phyloP scores from a whole-genome alignment of 2,329 filamentous ascomycete genomes.

The Zymoseptoria passerinii region DNA sequence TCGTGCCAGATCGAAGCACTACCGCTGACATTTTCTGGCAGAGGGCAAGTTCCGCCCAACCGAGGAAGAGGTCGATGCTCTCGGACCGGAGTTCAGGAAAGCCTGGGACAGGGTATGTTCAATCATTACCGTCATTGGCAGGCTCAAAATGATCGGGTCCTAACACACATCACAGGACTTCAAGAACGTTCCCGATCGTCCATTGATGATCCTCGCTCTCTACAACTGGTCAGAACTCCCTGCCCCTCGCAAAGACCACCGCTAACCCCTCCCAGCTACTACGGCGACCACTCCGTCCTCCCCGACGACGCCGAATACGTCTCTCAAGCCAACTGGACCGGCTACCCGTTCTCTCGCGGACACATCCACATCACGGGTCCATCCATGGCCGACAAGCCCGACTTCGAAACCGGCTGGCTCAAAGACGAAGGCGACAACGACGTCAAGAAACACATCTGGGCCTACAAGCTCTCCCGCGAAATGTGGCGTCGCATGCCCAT shows the following conservation, averaged over 20 bases:
- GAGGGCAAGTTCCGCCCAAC: conserved; percentile 49
- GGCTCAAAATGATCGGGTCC: neutral
- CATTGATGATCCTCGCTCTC: conserved; percentile 40
- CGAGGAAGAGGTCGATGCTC: conserved; percentile 42
- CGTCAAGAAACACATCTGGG: conserved; percentile 51
- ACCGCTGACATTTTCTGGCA: conserved; percentile 1
- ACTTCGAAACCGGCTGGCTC: conserved; percentile 53
- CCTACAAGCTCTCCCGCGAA: conserved; percentile 58
- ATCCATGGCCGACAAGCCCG: conserved; percentile 38
- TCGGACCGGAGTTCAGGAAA: conserved; percentile 46
- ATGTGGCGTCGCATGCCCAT: conserved; percentile 48
- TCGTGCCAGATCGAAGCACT: neutral
- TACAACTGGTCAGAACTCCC: conserved; percentile 28
- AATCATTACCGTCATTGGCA: neutral
- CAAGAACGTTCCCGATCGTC: conserved; percentile 38
- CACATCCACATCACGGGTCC: conserved; percentile 50
- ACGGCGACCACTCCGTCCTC: conserved; percentile 27
- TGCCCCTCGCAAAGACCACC: neutral
- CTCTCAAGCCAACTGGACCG: conserved; percentile 45
- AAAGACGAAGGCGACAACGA: conserved; percentile 49
- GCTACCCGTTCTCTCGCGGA: conserved; percentile 55
- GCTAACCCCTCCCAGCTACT: conserved; percentile 13
- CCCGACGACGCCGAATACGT: conserved; percentile 44
- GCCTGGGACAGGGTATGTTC: conserved; percentile 42
- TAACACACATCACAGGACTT: conserved; percentile 36